Evolutionary conservation across 352 stramenopile genomes (phyloP).

Genomic region (Pythium aphanidermatum): DNA sequence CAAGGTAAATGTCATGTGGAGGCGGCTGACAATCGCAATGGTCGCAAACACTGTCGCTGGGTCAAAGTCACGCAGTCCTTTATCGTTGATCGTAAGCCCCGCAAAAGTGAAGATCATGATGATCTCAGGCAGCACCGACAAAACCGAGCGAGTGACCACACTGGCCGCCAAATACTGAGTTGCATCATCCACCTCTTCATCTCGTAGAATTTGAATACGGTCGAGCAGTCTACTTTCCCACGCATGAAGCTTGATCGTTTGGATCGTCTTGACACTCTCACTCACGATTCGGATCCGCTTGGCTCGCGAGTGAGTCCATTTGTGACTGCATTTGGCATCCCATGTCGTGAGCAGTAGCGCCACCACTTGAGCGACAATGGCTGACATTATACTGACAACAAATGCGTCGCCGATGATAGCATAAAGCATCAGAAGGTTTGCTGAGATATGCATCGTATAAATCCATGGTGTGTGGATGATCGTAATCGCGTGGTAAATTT

Average conservation of each 20-base stretch:
- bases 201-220: conserved; percentile 4
- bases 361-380: conserved; percentile 9
- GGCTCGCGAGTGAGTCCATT: conserved; percentile 4
- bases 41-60: conserved; percentile 16
- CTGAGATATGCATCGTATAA: conserved; percentile 4
- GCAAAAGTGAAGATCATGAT: conserved; percentile 23
- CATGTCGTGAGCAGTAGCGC: conserved; percentile 7
- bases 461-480: conserved; percentile 16
- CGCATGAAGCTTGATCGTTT: conserved; percentile 22
- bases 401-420: conserved; percentile 18
- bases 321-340: conserved; percentile 6
- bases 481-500: conserved; percentile 17
- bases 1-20: conserved; percentile 11
- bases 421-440: conserved; percentile 13
- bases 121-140: conserved; percentile 14
- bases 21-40: conserved; percentile 15
- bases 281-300: conserved; percentile 15
- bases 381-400: conserved; percentile 14
- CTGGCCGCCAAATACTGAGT: conserved; percentile 10
- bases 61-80: conserved; percentile 14
- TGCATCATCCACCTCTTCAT: conserved; percentile 5
- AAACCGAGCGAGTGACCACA: conserved; percentile 6
- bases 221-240: conserved; percentile 14
- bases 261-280: conserved; percentile 21
- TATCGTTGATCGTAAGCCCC: conserved; percentile 11